Percentiles rank a stretch among this genome's conserved stretches.
Conservation (phyloP, 1,284 basidiomycete species). For the Sanghuangporus weigelae region DNA sequence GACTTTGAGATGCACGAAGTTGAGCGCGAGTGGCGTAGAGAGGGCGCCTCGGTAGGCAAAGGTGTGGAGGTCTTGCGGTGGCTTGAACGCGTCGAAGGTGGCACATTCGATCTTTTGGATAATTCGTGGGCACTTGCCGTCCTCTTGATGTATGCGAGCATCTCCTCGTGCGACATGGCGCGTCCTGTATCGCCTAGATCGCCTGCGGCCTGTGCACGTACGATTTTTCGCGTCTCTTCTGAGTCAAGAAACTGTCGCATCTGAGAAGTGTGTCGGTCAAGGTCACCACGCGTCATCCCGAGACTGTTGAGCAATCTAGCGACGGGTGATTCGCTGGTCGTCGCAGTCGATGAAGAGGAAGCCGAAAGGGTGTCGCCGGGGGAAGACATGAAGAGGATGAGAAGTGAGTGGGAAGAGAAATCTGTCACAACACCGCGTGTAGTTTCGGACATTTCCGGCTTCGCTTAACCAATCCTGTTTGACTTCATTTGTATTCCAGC, state of each 20-base stretch:
- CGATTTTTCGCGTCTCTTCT: conserved; percentile 29
- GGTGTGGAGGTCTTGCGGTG: conserved; percentile 1
- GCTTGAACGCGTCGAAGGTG: conserved; percentile 3
- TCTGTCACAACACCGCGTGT: conserved; percentile 16
- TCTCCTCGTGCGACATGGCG: neutral
- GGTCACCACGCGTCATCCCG: conserved; percentile 67
- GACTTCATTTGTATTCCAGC: conserved; percentile 1
- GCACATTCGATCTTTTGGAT: neutral
- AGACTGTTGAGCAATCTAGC: conserved; percentile 59
- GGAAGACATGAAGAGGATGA: conserved; percentile 2
- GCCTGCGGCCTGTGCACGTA: neutral
- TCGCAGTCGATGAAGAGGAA: neutral
- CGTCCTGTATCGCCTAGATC: neutral
- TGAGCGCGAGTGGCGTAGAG: neutral
- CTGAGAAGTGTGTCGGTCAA: conserved; percentile 57
- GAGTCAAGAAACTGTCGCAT: conserved; percentile 69
- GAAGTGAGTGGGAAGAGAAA: neutral
- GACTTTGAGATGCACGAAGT: neutral
- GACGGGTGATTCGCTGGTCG: conserved; percentile 40
- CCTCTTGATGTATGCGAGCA: neutral
- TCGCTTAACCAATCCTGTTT: neutral
- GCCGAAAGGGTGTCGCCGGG: neutral
- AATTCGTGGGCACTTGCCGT: neutral
- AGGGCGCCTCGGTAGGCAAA: neutral
- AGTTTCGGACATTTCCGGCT: neutral